Percentiles rank a stretch among this genome's conserved stretches.
Conservation (phyloP, 106 monocot genomes). For the Dioscorea zingiberensis region DNA sequence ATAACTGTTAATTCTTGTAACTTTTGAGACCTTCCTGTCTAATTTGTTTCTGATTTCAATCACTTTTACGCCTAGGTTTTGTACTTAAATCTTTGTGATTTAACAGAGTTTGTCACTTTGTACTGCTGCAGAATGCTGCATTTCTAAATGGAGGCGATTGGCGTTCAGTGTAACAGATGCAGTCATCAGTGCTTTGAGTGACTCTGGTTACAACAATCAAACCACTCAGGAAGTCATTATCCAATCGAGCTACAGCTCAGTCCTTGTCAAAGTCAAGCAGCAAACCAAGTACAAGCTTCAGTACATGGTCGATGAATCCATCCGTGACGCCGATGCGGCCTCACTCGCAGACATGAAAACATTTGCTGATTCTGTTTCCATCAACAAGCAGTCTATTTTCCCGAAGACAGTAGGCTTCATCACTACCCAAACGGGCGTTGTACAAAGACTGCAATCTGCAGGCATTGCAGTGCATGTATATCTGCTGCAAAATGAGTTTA, state of each 20-base stretch:
- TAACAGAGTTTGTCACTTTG: no score
- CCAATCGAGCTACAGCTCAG: conserved; percentile 66
- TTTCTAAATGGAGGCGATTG: conserved; percentile 37
- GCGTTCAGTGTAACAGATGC: conserved; percentile 32
- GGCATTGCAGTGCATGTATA: conserved; percentile 59
- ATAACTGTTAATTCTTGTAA: not conserved
- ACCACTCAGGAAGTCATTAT: conserved; percentile 50
- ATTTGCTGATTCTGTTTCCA: conserved; percentile 55
- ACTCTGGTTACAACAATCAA: conserved; percentile 44
- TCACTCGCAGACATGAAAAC: conserved; percentile 48
- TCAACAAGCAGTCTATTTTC: conserved; percentile 51
- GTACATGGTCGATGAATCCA: conserved; percentile 47
- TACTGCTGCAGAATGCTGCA: conserved; percentile 44
- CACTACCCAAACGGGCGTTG: conserved; percentile 22
- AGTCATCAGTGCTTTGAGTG: conserved; percentile 40
- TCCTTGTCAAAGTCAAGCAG: conserved; percentile 51
- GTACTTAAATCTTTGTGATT: no score
- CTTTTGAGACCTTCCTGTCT: no score
- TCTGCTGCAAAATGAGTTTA: conserved; percentile 59
- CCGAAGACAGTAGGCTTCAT: conserved; percentile 19
- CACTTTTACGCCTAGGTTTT: no score
- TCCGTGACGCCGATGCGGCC: conserved; percentile 30
- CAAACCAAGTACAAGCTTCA: conserved; percentile 45
- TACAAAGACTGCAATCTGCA: conserved; percentile 28
- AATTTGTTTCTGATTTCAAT: no score